Evolutionary conservation across 345 rosid species (phyloP).

Genomic region (Murraya koenigii): DNA sequence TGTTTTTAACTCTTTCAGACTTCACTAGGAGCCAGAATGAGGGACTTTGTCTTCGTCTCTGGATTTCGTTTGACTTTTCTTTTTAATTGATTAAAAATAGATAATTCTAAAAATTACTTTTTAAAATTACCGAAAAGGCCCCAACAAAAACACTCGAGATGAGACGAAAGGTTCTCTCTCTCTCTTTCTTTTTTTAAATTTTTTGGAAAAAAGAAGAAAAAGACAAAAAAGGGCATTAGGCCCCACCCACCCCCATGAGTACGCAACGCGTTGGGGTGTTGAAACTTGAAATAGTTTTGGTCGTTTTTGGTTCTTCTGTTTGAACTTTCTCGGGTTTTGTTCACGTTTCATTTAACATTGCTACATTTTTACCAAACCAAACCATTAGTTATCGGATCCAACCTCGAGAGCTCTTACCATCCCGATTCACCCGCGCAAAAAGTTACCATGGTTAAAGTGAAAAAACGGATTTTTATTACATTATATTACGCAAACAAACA

Average conservation of each 20-base stretch:
- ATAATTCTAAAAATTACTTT: no score
- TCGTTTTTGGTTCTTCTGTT: neutral
- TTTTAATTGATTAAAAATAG: no score
- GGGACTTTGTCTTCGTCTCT: constrained; percentile 1
- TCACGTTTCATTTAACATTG: neutral
- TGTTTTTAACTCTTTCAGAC: neutral
- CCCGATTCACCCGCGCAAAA: neutral
- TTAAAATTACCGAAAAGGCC: neutral
- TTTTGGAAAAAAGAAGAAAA: no score
- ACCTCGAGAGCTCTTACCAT: neutral
- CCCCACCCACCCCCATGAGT: neutral
- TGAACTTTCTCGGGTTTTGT: neutral
- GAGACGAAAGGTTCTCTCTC: no score
- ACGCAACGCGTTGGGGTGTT: neutral
- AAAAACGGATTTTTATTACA: neutral
- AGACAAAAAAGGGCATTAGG: no score
- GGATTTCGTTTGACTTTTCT: neutral
- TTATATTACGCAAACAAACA: neutral
- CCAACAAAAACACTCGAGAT: neutral
- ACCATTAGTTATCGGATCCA: neutral
- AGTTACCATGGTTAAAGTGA: neutral
- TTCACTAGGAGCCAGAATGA: neutral
- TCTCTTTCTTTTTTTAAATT: no score
- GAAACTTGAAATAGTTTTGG: neutral
- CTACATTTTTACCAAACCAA: neutral